A percentile compares a stretch with the other conserved stretches of the same genome.
These are phyloP conservation scores for Auricularia heimuer DNA, from an alignment of 768 basidiomycete species.

Conservation along the genomic window DNA sequence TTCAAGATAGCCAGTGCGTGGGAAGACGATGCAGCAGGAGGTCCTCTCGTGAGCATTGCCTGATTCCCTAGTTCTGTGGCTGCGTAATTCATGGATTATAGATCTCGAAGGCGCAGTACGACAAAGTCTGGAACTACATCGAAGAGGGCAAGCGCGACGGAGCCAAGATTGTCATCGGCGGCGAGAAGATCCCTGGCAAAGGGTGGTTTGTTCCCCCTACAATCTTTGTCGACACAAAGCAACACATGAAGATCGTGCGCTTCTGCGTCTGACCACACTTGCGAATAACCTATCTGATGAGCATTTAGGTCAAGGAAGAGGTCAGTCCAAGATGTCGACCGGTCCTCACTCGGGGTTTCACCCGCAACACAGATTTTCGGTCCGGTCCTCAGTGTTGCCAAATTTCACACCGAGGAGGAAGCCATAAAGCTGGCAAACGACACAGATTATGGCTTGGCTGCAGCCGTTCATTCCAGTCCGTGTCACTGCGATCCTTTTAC, in stretches of 20 bases:
- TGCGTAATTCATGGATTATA: conserved; percentile 21
- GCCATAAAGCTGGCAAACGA: conserved; percentile 78
- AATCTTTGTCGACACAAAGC: conserved; percentile 55
- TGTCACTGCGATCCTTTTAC: conserved; percentile 7
- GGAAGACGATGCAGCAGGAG: conserved; percentile 46
- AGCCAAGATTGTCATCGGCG: conserved; percentile 56
- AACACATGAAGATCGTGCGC: conserved; percentile 63
- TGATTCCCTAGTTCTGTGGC: not conserved
- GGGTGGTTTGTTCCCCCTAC: conserved; percentile 73
- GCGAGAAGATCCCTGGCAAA: conserved; percentile 44
- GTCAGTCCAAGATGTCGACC: not conserved
- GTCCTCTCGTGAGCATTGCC: conserved; percentile 32
- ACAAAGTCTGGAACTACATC: conserved; percentile 45
- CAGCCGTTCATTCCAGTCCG: conserved; percentile 81
- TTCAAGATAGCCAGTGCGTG: conserved; percentile 71
- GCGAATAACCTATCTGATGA: not conserved
- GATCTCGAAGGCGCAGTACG: conserved; percentile 64
- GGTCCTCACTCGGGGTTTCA: not conserved
- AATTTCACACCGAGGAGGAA: conserved; percentile 28
- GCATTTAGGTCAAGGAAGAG: conserved; percentile 4
- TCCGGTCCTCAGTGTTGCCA: conserved; percentile 2
- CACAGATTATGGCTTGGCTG: conserved; percentile 84
- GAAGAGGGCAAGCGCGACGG: conserved; percentile 62
- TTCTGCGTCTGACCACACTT: conserved; percentile 18
- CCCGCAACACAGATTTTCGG: conserved; percentile 3